A percentile compares a stretch with the other conserved stretches of the same genome.
These are phyloP conservation scores for Pseudotulostoma volvatum DNA, from an alignment of 495 filamentous ascomycete genomes.

Conservation along the genomic window DNA sequence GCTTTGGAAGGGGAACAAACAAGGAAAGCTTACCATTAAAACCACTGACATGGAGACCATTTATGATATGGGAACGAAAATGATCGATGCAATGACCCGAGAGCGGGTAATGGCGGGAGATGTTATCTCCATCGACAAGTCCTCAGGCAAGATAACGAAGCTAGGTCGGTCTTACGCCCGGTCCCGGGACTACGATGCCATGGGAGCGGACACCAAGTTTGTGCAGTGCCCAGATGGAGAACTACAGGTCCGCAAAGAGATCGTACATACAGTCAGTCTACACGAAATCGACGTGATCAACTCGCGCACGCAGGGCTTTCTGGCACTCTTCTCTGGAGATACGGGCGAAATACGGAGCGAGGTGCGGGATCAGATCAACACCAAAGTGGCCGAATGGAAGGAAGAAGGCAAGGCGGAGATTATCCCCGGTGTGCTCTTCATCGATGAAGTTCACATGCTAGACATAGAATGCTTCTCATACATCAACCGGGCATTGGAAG, in stretches of 20 bases:
- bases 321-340: slow-evolving; percentile 91
- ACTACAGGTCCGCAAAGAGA: slow-evolving; percentile 91
- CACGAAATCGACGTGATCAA: slow-evolving; percentile 99
- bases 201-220: slow-evolving; percentile 97
- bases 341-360: slow-evolving; percentile 97
- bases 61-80: slow-evolving; percentile 97
- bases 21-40: slow-evolving; percentile 98
- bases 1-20: slow-evolving; percentile 55
- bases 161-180: slow-evolving; percentile 84
- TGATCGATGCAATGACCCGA: slow-evolving; percentile 98
- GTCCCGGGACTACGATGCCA: slow-evolving; percentile 95
- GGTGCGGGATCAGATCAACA: slow-evolving; percentile 96
- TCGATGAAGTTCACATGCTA: slow-evolving; percentile 99
- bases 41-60: slow-evolving; percentile 99
- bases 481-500: slow-evolving; percentile 91
- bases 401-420: slow-evolving; percentile 98
- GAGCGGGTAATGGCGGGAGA: slow-evolving; percentile 97
- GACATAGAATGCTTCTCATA: slow-evolving; percentile 98
- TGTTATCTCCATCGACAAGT: slow-evolving; percentile 95
- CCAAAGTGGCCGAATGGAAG: slow-evolving; percentile 95
- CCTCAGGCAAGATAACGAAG: slow-evolving; percentile 93
- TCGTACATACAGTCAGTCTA: slow-evolving; percentile 87
- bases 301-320: slow-evolving; percentile 87
- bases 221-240: slow-evolving; percentile 97
- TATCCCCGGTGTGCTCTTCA: slow-evolving; percentile 91